phyloP scores from a whole-genome alignment of 192 early-diverging fungal genomes.

The Entomortierella lignicola region DNA sequence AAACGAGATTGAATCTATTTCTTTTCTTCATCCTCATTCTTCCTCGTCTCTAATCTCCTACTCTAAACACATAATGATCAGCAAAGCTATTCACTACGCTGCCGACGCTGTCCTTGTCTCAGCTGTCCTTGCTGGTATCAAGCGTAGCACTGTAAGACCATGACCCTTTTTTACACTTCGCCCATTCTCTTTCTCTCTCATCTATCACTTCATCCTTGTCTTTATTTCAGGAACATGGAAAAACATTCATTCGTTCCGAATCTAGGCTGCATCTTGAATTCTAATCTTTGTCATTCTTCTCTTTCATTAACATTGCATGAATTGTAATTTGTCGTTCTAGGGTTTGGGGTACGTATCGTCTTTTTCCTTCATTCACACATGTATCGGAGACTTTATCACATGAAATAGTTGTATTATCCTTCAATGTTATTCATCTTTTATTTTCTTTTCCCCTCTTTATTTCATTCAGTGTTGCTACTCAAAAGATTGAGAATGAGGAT shows the following conservation, averaged over 20 bases:
- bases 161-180: conserved; percentile 12
- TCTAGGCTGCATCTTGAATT: neutral
- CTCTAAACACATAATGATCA: conserved; percentile 38
- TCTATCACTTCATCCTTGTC: too few species aligned
- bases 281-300: too few species aligned
- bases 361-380: neutral
- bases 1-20: neutral
- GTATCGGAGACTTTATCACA: too few species aligned
- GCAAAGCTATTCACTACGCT: conserved; percentile 62
- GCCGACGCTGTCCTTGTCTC: conserved; percentile 69
- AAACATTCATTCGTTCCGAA: neutral
- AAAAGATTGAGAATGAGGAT: conserved; percentile 63
- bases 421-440: neutral
- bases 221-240: too few species aligned
- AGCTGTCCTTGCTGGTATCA: conserved; percentile 68
- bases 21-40: conserved; percentile 3
- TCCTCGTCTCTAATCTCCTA: conserved; percentile 2
- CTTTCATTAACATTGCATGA: too few species aligned
- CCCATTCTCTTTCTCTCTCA: conserved; percentile 5
- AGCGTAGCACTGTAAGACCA: conserved; percentile 63
- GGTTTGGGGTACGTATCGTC: conserved; percentile 26
- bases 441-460: conserved; percentile 3
- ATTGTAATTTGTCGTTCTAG: conserved; percentile 8
- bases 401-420: too few species aligned
- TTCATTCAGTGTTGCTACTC: conserved; percentile 53